Evolutionary conservation across 2,329 filamentous ascomycete species (phyloP).

Genomic region (Bipolaris sorokiniana): DNA sequence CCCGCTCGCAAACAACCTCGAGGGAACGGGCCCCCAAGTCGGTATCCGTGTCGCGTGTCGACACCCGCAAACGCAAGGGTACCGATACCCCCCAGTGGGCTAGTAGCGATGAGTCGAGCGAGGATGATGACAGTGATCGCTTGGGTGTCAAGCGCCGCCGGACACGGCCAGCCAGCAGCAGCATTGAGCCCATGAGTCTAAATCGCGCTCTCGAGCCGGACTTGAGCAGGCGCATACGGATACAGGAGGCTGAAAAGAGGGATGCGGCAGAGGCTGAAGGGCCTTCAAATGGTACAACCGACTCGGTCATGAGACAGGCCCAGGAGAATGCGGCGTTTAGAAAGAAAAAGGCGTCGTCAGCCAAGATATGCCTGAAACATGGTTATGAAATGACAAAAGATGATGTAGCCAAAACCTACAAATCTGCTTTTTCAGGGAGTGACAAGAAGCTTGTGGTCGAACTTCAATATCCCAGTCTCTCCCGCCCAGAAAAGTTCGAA

Average conservation of each 20-base stretch:
- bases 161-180: slow-evolving; percentile 46
- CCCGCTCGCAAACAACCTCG: slow-evolving; percentile 21
- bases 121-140: slow-evolving; percentile 38
- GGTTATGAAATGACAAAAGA: slow-evolving; percentile 52
- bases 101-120: slow-evolving; percentile 42
- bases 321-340: slow-evolving; percentile 15
- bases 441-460: slow-evolving; percentile 60
- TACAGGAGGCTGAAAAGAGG: slow-evolving; percentile 23
- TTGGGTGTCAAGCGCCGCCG: slow-evolving; percentile 36
- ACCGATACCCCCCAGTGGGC: slow-evolving; percentile 45
- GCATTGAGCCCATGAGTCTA: slow-evolving; percentile 45
- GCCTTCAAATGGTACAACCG: slow-evolving; percentile 9
- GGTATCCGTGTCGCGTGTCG: slow-evolving; percentile 36
- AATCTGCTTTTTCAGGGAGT: slow-evolving; percentile 57
- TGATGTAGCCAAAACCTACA: slow-evolving; percentile 55
- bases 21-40: slow-evolving; percentile 32
- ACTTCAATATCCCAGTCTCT: slow-evolving; percentile 83
- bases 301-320: slow-evolving; percentile 9
- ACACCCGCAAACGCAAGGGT: slow-evolving; percentile 41
- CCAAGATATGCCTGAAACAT: slow-evolving; percentile 45
- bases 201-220: slow-evolving; percentile 48
- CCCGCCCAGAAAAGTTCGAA: slow-evolving; percentile 65
- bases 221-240: slow-evolving; percentile 40
- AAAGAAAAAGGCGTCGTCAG: slow-evolving; percentile 20
- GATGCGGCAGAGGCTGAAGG: slow-evolving; percentile 10